A percentile compares a stretch with the other conserved stretches of the same genome.
Evolutionary conservation across 225 moss, liverwort and hornwort species (phyloP).

Genomic region (Asterella californica): DNA sequence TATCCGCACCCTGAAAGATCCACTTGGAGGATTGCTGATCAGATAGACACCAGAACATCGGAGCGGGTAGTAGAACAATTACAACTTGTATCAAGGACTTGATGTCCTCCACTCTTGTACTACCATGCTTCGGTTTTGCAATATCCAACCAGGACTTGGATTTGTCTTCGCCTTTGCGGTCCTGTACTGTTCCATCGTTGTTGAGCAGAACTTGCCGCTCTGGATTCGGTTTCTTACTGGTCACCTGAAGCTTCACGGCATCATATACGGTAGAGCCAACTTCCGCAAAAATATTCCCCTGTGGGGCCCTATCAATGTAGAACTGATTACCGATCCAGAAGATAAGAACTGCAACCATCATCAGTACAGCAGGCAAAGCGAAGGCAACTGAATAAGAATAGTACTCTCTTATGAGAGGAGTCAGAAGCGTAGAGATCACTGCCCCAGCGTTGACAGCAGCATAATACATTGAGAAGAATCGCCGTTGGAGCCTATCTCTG

Average conservation of each 20-base stretch:
- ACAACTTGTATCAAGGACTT: slow-evolving; percentile 76
- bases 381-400: slow-evolving; percentile 78
- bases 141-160: slow-evolving; percentile 67
- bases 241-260: slow-evolving; percentile 50
- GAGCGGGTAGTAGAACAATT: slow-evolving; percentile 69
- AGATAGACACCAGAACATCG: slow-evolving; percentile 82
- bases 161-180: slow-evolving; percentile 2
- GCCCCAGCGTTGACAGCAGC: slow-evolving; percentile 78
- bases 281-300: slow-evolving; percentile 73
- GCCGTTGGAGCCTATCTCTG: slow-evolving; percentile 69
- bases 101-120: slow-evolving; percentile 69
- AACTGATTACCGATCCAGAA: slow-evolving; percentile 68
- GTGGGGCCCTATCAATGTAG: slow-evolving; percentile 66
- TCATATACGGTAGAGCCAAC: slow-evolving; percentile 62
- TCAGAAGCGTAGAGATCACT: slow-evolving; percentile 77
- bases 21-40: slow-evolving; percentile 97
- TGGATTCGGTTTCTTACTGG: slow-evolving; percentile 16
- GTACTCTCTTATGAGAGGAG: slow-evolving; percentile 59
- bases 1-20: slow-evolving; percentile 75
- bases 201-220: slow-evolving; percentile 5
- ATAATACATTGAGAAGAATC: slow-evolving; percentile 90
- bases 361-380: slow-evolving; percentile 75
- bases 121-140: slow-evolving; percentile 65
- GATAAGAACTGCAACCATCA: slow-evolving; percentile 70
- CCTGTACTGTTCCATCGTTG: not conserved